Base-by-base conservation (phyloP, 176 grass and related monocot genomes). In the Musa acuminata region DNA sequence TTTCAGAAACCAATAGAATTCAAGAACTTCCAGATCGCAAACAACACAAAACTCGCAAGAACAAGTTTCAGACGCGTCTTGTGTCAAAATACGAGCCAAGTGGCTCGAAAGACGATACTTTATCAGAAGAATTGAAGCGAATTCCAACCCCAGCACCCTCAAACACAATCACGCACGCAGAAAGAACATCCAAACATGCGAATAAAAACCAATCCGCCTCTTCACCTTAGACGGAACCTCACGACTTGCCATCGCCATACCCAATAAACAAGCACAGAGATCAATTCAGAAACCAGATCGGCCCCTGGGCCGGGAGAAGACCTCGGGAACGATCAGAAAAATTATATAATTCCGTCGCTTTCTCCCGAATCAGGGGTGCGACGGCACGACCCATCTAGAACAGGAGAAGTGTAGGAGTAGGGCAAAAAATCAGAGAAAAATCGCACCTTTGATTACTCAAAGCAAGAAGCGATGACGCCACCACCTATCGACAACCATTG, bases 261-360 rank as follows among this genome's bases (percentile, higher is more conserved):
- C 49, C 22, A 67, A 8, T 14, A 26, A 74, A 74, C 72, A 25
- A 29, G 10, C 21, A 57, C 23, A 22, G 13, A 16, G 23, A 58
- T 17, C 55, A 55, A 58, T 23, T 55, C 51, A 57, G 8, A 74
- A 74, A 53, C 9, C 71, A 55, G 53, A 74, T 74, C 72, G 50
- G 72, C 25, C 29, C 72, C 51, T 55, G 22, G 57, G 72, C 52
- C 55, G 23, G 13, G 24, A 19, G 72, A 57, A 35, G 72, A 57
- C 52, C 25, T 55, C 52, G 11, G 52, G 49, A 57, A 16, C 21
- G 14, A 74, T 73, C 22, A 21, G 9, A 73, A 26, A 52, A 53
- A 22, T 10, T 2, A 73, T 49, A 26, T 23, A 73, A 73, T 54
- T 13, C 49, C n/a, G 71, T 73, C 71, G 51, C 52, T 54, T 26